Evolutionary conservation across 1,284 basidiomycete species (phyloP).

Genomic region (Pascua sp.): DNA sequence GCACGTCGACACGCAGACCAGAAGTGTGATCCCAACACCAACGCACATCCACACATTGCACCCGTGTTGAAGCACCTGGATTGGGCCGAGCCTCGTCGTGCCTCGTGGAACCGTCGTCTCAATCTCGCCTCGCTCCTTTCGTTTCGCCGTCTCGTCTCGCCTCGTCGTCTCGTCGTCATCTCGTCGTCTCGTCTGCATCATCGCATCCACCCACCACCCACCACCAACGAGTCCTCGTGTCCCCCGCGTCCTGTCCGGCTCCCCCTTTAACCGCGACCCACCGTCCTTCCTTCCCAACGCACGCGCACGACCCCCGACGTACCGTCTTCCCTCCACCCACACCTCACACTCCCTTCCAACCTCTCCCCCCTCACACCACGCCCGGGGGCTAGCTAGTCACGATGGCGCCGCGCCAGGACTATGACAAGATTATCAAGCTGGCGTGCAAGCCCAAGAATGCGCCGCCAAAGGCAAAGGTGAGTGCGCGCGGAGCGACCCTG

Average conservation of each 20-base stretch:
- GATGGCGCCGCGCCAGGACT: constrained; percentile 16
- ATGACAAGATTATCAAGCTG: constrained; percentile 63
- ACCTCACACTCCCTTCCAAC: not conserved
- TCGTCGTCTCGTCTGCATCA: no score
- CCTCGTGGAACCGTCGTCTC: no score
- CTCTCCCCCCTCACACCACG: not conserved
- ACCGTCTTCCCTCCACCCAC: not conserved
- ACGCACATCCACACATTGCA: no score
- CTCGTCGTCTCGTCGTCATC: no score
- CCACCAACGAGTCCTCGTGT: not conserved
- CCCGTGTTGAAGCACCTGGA: no score
- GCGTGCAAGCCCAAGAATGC: constrained; percentile 93
- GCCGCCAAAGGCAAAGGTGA: constrained; percentile 85
- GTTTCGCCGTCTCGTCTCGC: no score
- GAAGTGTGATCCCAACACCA: no score
- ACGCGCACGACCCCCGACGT: not conserved
- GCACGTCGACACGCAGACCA: no score
- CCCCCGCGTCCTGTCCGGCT: not conserved
- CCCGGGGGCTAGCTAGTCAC: not conserved
- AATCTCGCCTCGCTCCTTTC: no score
- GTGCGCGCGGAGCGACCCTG: constrained; percentile 7
- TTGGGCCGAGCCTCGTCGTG: no score
- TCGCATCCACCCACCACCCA: not conserved
- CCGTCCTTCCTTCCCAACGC: no score
- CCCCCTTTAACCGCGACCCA: no score